A percentile compares a stretch with the other conserved stretches of the same genome.
Conservation (phyloP, 2,329 filamentous ascomycete genomes). For the Anisogramma anomala region DNA sequence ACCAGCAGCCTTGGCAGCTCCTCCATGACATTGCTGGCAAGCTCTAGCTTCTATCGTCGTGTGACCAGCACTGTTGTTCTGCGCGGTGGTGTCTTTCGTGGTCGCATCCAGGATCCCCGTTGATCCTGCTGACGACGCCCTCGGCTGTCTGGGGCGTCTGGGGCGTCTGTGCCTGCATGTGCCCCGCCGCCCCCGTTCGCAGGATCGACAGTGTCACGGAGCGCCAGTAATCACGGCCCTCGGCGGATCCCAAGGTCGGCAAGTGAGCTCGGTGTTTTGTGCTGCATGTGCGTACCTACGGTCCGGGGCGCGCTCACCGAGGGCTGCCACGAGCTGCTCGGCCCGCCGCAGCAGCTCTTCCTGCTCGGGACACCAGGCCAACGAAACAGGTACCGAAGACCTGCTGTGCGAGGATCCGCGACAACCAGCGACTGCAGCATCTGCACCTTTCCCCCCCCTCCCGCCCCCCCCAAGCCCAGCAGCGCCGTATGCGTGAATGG, state of each 20-base stretch:
- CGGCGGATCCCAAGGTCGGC: constrained; percentile 30
- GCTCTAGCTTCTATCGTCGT: constrained; percentile 29
- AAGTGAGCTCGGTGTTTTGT: constrained; percentile 13
- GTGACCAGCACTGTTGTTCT: constrained; percentile 7
- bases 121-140: constrained; percentile 34
- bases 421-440: constrained; percentile 52
- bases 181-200: constrained; percentile 38
- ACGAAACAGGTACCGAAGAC: constrained; percentile 54
- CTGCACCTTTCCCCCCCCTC: constrained; percentile 49
- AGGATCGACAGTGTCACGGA: constrained; percentile 51
- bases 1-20: constrained; percentile 45
- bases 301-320: constrained; percentile 25
- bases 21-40: constrained; percentile 42
- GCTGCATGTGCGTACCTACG: neutral
- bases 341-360: constrained; percentile 37
- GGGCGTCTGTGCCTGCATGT: constrained; percentile 35
- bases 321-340: constrained; percentile 33
- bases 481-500: too few relatives aligned
- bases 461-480: too few relatives aligned
- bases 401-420: constrained; percentile 46
- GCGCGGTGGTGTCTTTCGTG: constrained; percentile 26
- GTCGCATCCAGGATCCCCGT: constrained; percentile 39
- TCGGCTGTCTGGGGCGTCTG: constrained; percentile 28
- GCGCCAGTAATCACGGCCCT: constrained; percentile 54
- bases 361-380: constrained; percentile 48